These are phyloP conservation scores for Limonomyces culmigenus DNA, from an alignment of 1,284 basidiomycete species.

Conservation along the genomic window DNA sequence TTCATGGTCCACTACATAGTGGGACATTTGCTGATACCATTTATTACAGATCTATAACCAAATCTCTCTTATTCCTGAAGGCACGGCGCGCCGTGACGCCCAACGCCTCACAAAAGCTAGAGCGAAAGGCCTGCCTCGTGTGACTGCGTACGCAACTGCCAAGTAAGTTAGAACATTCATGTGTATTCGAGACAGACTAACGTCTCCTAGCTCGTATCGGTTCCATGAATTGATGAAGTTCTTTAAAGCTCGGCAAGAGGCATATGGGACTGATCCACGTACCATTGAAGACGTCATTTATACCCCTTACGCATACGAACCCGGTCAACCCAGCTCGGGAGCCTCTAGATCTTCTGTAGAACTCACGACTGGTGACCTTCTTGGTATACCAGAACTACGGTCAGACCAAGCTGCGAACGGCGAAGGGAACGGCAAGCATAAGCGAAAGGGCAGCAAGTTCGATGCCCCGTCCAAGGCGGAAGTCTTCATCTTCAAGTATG, in stretches of 20 bases:
- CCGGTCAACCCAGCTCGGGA: constrained; percentile 14
- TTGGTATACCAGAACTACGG: constrained; percentile 54
- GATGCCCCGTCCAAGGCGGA: constrained; percentile 61
- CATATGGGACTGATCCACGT: constrained; percentile 75
- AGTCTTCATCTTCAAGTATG: constrained; percentile 89
- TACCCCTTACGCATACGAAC: constrained; percentile 65
- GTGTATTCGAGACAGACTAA: not conserved
- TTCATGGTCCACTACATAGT: constrained; percentile 2
- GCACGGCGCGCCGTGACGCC: constrained; percentile 85
- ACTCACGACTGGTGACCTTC: constrained; percentile 38
- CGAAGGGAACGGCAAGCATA: constrained; percentile 15
- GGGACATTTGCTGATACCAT: not conserved
- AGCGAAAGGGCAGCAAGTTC: constrained; percentile 42
- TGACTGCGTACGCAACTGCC: constrained; percentile 91
- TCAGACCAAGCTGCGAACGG: constrained; percentile 13
- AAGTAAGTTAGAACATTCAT: constrained; percentile 32
- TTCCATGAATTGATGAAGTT: constrained; percentile 80
- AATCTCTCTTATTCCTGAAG: constrained; percentile 84
- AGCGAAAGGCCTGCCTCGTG: constrained; percentile 84
- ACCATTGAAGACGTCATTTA: constrained; percentile 72
- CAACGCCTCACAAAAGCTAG: constrained; percentile 83
- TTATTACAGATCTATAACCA: constrained; percentile 64
- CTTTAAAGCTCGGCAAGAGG: constrained; percentile 63
- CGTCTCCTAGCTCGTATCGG: constrained; percentile 61
- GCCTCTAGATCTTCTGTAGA: constrained; percentile 5